Evolutionary conservation across 768 basidiomycete genomes (phyloP), one percentile per base, ranked within the genome.

Genomic region (Butyriboletus loyo): DNA sequence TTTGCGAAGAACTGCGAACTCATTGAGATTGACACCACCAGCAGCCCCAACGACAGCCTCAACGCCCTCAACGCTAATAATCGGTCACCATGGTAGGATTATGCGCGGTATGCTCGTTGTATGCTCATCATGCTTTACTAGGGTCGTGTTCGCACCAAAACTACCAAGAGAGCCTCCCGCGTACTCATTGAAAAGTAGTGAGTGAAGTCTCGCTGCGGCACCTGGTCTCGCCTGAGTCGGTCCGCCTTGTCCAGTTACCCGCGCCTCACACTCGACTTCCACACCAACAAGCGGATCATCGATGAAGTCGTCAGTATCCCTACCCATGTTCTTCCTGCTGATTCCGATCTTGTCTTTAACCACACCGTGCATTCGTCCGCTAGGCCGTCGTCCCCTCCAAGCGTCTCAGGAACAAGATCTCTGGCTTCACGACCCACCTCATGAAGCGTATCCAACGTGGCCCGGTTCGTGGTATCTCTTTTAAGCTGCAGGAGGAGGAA

Each of bases 131-230:
- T 49, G 5, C 35, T 19, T 1, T 71, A 5, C 27, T 27, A 98
- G 97, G 97, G 97, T 74, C 94, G 97, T 69, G 96, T 99, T 77
- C 91, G 97, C 72, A 99, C 97, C 67, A 99, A 99, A 81, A 99
- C 97, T 60, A 96, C 95, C 71, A 99, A 99, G 84, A 91, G 95
- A 79, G 96, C 97, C 69, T 98, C 95, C 61, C 87, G 97, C 59
- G 92, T 95, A 66, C 83, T 98, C 76, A 98, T 99, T 70, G 97
- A 99, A 84, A 98, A 98, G 84, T 99, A 98, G 89, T 92, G 67
- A 71, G 89, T 81, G 13, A 34, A 30, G 1, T 22, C 14, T 45
- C 22, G 19, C 21, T 17, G 5, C 19, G 14, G 22, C 22, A 3
- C 11, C 5, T 8, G 0, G 5, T 14, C 19, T n/a, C 21, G 17